Percentiles rank a stretch among this genome's conserved stretches.
Conservation (phyloP, 179 eudicot species). For the Camellia oleifera region DNA sequence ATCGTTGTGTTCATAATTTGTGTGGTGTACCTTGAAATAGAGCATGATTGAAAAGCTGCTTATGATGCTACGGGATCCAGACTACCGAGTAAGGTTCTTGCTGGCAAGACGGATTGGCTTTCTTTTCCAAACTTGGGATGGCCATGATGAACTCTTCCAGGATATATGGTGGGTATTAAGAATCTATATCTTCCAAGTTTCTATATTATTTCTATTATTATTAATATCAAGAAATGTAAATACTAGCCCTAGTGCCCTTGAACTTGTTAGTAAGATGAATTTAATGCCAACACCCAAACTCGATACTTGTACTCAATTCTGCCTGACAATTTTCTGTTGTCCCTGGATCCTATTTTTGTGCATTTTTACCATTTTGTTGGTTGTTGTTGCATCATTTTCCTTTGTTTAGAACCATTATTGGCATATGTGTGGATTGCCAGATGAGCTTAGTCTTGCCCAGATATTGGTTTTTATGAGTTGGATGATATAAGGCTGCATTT, state of each 20-base stretch:
- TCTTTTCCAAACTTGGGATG: constrained; percentile 99
- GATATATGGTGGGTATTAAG: constrained; percentile 65
- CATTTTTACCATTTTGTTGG: not conserved
- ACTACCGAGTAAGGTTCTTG: constrained; percentile 79
- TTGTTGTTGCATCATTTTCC: not conserved
- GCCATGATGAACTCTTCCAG: constrained; percentile 86
- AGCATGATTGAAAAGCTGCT: constrained; percentile 81
- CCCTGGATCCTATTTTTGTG: not conserved
- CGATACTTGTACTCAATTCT: not conserved
- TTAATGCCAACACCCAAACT: not conserved
- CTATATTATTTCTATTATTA: not conserved
- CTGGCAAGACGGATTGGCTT: constrained; percentile 80
- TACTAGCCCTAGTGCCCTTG: too few relatives aligned
- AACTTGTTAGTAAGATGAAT: too few relatives aligned
- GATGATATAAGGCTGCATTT: not conserved
- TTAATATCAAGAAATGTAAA: too few relatives aligned
- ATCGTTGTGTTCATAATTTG: constrained; percentile 8
- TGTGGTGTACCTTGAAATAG: constrained; percentile 33
- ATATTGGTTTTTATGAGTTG: not conserved
- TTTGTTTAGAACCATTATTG: not conserved
- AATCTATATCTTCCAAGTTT: not conserved
- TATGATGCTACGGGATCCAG: constrained; percentile 76
- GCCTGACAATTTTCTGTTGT: not conserved
- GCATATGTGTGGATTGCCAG: too few relatives aligned
- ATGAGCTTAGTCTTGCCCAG: not conserved